These are phyloP conservation scores for Tilletia indica DNA, from an alignment of 1,284 basidiomycete species.

Conservation along the genomic window DNA sequence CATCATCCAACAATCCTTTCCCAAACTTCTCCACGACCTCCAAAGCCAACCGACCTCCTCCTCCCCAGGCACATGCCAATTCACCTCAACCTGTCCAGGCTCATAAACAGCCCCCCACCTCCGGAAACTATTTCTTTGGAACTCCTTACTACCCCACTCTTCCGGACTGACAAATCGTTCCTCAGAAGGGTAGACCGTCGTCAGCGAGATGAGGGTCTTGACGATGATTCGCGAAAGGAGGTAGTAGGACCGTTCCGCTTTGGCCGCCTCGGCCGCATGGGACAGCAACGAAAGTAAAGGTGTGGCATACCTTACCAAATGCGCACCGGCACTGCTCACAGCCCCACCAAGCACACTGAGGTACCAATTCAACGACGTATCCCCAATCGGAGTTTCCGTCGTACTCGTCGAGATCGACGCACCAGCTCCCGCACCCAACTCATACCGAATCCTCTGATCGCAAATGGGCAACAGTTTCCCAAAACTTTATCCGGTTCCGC, in stretches of 20 bases:
- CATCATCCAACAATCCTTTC: constrained; percentile 67
- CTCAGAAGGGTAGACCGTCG: constrained; percentile 76
- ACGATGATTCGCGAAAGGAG: constrained; percentile 77
- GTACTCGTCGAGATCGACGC: constrained; percentile 84
- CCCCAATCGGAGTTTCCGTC: constrained; percentile 77
- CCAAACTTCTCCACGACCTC: constrained; percentile 74
- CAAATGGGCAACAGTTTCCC: constrained; percentile 77
- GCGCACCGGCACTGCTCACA: constrained; percentile 34
- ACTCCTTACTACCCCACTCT: constrained; percentile 79
- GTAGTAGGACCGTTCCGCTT: constrained; percentile 84
- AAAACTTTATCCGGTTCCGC: constrained; percentile 75
- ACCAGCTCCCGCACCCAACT: constrained; percentile 86
- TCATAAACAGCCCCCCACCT: constrained; percentile 83
- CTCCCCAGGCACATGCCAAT: constrained; percentile 79
- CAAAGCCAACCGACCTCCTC: constrained; percentile 78
- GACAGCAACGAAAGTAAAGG: constrained; percentile 67
- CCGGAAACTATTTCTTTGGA: constrained; percentile 70
- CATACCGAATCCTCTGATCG: constrained; percentile 73
- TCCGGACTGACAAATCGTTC: constrained; percentile 77
- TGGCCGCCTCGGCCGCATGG: constrained; percentile 71
- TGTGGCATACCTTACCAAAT: constrained; percentile 65
- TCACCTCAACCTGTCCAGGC: constrained; percentile 73
- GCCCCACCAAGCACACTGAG: constrained; percentile 50
- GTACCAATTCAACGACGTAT: constrained; percentile 92
- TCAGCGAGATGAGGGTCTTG: constrained; percentile 73